Base-by-base conservation (phyloP, 129 eudicot genomes). In the Daucus carota region DNA sequence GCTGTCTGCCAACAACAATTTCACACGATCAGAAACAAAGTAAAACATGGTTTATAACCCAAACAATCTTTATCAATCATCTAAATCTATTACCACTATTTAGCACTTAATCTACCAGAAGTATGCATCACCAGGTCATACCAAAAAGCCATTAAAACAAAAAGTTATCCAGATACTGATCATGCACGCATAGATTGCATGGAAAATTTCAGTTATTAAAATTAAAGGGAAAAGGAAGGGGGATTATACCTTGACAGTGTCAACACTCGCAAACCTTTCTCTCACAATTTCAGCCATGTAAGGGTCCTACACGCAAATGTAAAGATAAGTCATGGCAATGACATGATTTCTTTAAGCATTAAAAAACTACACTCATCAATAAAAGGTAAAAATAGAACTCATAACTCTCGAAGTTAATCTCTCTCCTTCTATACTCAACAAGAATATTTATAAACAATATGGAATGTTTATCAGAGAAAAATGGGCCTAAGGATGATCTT, bases 201-300 rank as follows among this genome's bases (percentile, higher is more conserved):
- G 26, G 18, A 6, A 17, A 29, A 54, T n/a, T 8, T 15, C 6
- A 33, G 9, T 57, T 63, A 38, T 13, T 52, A 38, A 9, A 63
- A 29, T 45, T 41, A 34, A 16, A 54, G 24, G 70, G 42, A 60
- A 40, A 57, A 33, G 36, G 1, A 3, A 9, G 31, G 14, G 10
- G 32, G 4, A 8, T 38, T 29, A 66, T 85, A 89, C 99, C 96
- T 83, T 82, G 14, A 95, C 94, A 62, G 86, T 82, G 44, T 83
- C 83, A n/a, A 81, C 80, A 73, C 75, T 78, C 11, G 92, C 83
- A 83, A 95, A 95, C 17, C 99, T 85, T 45, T 95, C 99, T 44
- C 71, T 82, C 69, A 91, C 91, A 85, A 91, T 84, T 44, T 88
- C 88, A 85, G 97, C 97, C 99, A 95, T 95, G 80, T 91, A 85